Evolutionary conservation across 2,329 filamentous ascomycete genomes (phyloP).

Genomic region (Diplodia mutila): DNA sequence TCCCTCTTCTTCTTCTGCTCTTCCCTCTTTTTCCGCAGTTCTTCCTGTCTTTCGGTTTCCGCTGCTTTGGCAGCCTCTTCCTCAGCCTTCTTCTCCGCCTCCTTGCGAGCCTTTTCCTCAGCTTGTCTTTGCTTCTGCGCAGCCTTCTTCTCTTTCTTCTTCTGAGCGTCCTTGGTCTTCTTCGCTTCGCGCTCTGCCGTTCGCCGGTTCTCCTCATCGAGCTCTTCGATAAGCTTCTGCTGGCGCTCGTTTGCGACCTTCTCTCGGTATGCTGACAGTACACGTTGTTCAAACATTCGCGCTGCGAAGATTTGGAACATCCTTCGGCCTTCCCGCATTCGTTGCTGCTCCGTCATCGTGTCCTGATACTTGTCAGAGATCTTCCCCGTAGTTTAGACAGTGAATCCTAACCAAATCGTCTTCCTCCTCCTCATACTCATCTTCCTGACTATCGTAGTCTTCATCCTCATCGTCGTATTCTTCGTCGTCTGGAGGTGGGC

Average conservation of each 20-base stretch:
- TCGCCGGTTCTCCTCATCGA: slow-evolving; percentile 80
- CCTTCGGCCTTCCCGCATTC: slow-evolving; percentile 95
- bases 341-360: slow-evolving; percentile 95
- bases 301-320: slow-evolving; percentile 99
- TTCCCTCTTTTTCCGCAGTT: slow-evolving; percentile 79
- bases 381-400: slow-evolving; percentile 34
- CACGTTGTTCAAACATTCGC: slow-evolving; percentile 97
- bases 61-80: slow-evolving; percentile 75
- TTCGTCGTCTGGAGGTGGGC: slow-evolving; percentile 65
- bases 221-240: slow-evolving; percentile 84
- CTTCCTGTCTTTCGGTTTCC: slow-evolving; percentile 78
- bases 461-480: slow-evolving; percentile 81
- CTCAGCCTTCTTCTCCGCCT: slow-evolving; percentile 87
- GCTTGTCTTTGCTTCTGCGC: slow-evolving; percentile 85
- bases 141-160: slow-evolving; percentile 90
- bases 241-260: slow-evolving; percentile 94
- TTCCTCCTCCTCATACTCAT: slow-evolving; percentile 63
- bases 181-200: slow-evolving; percentile 84
- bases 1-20: slow-evolving; percentile 92
- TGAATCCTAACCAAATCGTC: slow-evolving; percentile 61
- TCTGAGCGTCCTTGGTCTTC: slow-evolving; percentile 90
- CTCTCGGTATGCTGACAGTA: slow-evolving; percentile 95
- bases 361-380: slow-evolving; percentile 64
- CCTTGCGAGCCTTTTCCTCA: slow-evolving; percentile 86
- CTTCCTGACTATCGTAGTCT: slow-evolving; percentile 65